Base-by-base conservation (phyloP, 2,329 filamentous ascomycete genomes). In the Colletotrichum spaethianum region DNA sequence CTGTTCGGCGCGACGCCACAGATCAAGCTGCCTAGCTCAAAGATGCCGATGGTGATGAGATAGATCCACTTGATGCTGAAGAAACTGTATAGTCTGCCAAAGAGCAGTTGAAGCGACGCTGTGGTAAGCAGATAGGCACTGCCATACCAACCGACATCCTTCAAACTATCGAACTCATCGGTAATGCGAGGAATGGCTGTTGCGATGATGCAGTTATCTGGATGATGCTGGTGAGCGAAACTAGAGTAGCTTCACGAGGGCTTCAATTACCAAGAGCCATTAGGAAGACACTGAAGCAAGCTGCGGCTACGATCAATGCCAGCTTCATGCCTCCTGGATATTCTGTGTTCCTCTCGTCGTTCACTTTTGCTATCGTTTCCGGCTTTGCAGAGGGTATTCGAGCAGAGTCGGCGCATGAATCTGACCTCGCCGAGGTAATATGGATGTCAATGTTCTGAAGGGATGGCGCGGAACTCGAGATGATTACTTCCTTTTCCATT, bases 121-220 rank as follows among this genome's bases (percentile, higher is more conserved):
- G 80, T 79, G 3, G 84, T 83, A 38, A 86, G 80, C 73, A 85
- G 78, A 73, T 85, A 84, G 50, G 83, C 81, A 7, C 77, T 82
- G 3, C 84, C 86, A 70, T 88, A 88, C 86, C 86, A 88, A 57
- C 84, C 85, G 14, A 88, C 82, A 66, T 88, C 85, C 9, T 82
- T 78, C 8, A 87, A 78, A 59, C 83, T 82, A 31, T 83, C 78
- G 76, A 85, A 84, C 18, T 83, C 78, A 70, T 82, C 79, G 0
- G 83, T 85, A 72, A 85, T 85, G 38, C 80, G 80, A 4, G 84
- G 83, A 65, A 86, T 84, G 3, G 84, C 83, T 1, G 83, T 85
- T 11, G 83, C 82, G 60, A 85, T 83, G 69, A 85, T 84, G 23
- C 80, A 80, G 66, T 81, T 81, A 69, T 82, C 80, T 82, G 56